Base-by-base conservation (phyloP, 108 stramenopile genomes). In the Tribonema minus region DNA sequence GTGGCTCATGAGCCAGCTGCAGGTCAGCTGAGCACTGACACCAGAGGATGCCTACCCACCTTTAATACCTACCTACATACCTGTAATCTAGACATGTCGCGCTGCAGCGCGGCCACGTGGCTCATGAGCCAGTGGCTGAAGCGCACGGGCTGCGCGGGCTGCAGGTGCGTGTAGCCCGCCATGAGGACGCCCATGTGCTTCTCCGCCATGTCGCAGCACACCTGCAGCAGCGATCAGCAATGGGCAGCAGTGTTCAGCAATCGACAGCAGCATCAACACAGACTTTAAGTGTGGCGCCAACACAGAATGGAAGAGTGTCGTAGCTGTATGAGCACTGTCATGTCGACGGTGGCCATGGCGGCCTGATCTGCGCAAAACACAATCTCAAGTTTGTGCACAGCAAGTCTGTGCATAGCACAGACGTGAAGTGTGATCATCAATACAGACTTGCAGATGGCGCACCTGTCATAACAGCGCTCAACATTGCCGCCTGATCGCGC, bases 161-260 rank as follows among this genome's bases (percentile, higher is more conserved):
- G 98, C 35, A 99, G 89, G 83, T 98, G 98, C 23, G 98, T 99
- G 90, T 95, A 99, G 66, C 98, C 98, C 4, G 98, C 93, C 93
- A 96, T 95, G 77, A 99, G 91, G 28, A 95, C 74, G 72, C 94
- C 94, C 32, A 96, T 89, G 65, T 95, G 85, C 67, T 92, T 81
- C 67, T 87, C 81, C 30, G 96, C 92, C 54, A 91, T 86, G 41
- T 88, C 83, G 27, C 79, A 80, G 61, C 69, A 70, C 12, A 80
- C 94, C 30, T 75, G 74, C 36, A 99, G 69, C 65, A 96, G 83
- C 46, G 9, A 54, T 54, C 9, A 15, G 46, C 46, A 15, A 20
- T 54, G 46, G 9, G 46, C 46, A 54, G 46, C 46, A 15, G 9
- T 54, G 46, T 54, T 54, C 9, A 54, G 46, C 46, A 54, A 54